These are phyloP conservation scores for Xanthoconium stramineum DNA, from an alignment of 768 basidiomycete genomes.

Conservation along the genomic window DNA sequence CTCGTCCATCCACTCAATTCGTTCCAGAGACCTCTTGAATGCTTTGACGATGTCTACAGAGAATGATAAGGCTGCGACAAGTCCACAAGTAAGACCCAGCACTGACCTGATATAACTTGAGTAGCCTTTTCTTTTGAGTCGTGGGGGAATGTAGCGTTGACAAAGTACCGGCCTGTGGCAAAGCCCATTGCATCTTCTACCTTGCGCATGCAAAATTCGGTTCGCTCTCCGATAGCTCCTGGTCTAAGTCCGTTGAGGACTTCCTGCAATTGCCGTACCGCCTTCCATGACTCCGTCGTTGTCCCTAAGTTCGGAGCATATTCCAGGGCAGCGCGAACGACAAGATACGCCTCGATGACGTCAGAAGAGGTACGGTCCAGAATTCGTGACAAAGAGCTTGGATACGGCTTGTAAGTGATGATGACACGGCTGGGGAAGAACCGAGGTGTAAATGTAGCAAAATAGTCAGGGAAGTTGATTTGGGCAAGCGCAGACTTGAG, in stretches of 20 bases:
- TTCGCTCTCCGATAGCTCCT: conserved; percentile 78
- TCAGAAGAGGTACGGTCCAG: conserved; percentile 64
- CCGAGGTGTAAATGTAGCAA: conserved; percentile 80
- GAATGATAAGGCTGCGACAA: conserved; percentile 1
- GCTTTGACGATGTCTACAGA: conserved; percentile 70
- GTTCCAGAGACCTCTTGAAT: conserved; percentile 72
- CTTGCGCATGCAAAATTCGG: conserved; percentile 74
- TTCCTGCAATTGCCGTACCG: conserved; percentile 66
- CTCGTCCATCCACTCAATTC: conserved; percentile 90
- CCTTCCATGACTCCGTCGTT: conserved; percentile 76
- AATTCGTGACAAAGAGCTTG: conserved; percentile 61
- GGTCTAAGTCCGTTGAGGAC: conserved; percentile 80
- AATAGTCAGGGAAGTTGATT: conserved; percentile 81
- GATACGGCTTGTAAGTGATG: conserved; percentile 79
- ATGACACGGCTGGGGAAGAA: conserved; percentile 74
- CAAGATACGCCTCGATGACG: conserved; percentile 83
- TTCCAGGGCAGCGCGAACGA: conserved; percentile 67
- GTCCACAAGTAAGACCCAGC: neutral
- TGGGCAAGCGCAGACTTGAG: conserved; percentile 69
- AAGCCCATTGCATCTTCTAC: conserved; percentile 82
- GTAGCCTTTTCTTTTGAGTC: conserved; percentile 79
- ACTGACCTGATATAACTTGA: conserved; percentile 72
- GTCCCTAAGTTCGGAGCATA: conserved; percentile 71
- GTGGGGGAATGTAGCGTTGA: conserved; percentile 76
- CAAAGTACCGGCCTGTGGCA: conserved; percentile 86